Evolutionary conservation across 179 eudicot species (phyloP).

Genomic region (Nepenthes alata): DNA sequence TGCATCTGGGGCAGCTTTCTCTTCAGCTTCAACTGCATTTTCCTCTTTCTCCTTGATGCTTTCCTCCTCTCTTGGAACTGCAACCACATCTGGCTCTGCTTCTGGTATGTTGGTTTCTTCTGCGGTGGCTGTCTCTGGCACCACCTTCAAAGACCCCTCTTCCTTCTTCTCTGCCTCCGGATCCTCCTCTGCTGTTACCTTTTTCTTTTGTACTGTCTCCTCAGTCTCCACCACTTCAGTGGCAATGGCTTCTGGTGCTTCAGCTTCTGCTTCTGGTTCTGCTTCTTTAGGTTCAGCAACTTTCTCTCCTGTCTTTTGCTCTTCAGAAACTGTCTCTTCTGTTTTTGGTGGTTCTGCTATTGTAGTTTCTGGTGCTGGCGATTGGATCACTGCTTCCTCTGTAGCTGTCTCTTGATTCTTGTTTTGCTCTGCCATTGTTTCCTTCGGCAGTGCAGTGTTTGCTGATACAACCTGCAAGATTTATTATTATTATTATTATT

Average conservation of each 20-base stretch:
- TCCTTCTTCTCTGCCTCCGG: constrained; percentile 10
- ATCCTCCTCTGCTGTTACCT: constrained; percentile 7
- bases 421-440: constrained; percentile 12
- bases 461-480: constrained; percentile 32
- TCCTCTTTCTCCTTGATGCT: constrained; percentile 11
- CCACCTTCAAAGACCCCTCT: constrained; percentile 24
- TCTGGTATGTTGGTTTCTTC: constrained; percentile 8
- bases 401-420: constrained; percentile 1
- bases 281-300: too few species aligned
- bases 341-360: too few species aligned
- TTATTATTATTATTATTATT: too few species aligned
- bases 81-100: background rate
- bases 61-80: constrained; percentile 6
- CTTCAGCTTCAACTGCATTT: constrained; percentile 6
- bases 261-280: too few species aligned
- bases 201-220: background rate
- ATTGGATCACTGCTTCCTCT: too few species aligned
- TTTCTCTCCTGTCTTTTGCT: too few species aligned
- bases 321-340: too few species aligned
- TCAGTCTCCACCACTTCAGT: too few species aligned
- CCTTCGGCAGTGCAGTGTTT: constrained; percentile 23
- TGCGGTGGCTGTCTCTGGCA: constrained; percentile 20
- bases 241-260: too few species aligned
- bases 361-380: too few species aligned
- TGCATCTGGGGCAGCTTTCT: constrained; percentile 7